Evolutionary conservation across 257 asterid genomes (phyloP).

Genomic region (Eustoma russellianum): DNA sequence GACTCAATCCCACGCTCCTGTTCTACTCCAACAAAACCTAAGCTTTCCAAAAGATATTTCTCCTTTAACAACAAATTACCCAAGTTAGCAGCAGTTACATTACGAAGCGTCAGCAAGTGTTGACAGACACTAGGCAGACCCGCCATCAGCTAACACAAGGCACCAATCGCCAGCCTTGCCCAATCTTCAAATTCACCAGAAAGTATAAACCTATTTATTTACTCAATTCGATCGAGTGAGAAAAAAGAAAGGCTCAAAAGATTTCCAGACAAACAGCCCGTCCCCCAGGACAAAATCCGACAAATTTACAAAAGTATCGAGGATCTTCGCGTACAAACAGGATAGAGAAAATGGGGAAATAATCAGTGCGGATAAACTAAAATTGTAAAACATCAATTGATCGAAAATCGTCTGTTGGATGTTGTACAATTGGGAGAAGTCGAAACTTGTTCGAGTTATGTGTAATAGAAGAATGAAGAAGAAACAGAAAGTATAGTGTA

Average conservation of each 20-base stretch:
- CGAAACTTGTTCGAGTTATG: neutral
- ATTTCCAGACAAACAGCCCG: too few species aligned
- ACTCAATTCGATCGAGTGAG: neutral
- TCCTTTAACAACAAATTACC: neutral
- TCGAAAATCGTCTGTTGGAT: conserved; percentile 6
- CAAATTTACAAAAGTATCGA: neutral
- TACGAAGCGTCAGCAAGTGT: conserved; percentile 16
- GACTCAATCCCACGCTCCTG: conserved; percentile 8
- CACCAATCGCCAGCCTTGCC: conserved; percentile 58
- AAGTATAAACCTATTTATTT: conserved; percentile 18
- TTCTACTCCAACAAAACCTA: conserved; percentile 14
- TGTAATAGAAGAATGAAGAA: conserved; percentile 1
- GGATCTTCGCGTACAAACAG: conserved; percentile 19
- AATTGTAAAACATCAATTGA: conserved; percentile 5
- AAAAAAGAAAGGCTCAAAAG: neutral
- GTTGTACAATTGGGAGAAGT: neutral
- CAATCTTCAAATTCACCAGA: conserved; percentile 12
- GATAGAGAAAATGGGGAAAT: neutral
- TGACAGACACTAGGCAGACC: conserved; percentile 71
- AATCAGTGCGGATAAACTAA: neutral
- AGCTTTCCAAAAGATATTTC: conserved; percentile 6
- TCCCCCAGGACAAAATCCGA: neutral
- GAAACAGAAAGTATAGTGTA: conserved; percentile 1
- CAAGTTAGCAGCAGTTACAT: conserved; percentile 6
- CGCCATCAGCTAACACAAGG: conserved; percentile 60